Percentiles rank a stretch among this genome's conserved stretches.
phyloP scores from a whole-genome alignment of 2,329 filamentous ascomycete species.

The Claviceps sp. region DNA sequence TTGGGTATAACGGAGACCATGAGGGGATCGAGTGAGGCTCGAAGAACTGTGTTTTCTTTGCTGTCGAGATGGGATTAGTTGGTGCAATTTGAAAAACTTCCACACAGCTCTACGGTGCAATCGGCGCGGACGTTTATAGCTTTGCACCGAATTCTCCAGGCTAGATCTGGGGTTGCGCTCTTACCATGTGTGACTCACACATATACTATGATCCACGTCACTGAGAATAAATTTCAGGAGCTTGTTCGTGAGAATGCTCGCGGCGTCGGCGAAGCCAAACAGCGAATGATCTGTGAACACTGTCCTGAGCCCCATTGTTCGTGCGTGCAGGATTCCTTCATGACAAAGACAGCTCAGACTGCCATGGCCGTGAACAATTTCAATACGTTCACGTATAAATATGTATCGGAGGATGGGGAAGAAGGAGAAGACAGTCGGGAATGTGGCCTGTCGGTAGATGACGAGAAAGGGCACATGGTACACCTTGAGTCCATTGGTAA shows the following conservation, averaged over 20 bases:
- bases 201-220: slow-evolving; percentile 96
- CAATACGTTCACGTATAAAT: slow-evolving; percentile 81
- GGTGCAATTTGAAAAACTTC: neutral
- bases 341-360: slow-evolving; percentile 88
- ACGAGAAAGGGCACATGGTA: slow-evolving; percentile 95
- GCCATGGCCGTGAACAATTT: slow-evolving; percentile 96
- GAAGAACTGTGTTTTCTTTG: slow-evolving; percentile 94
- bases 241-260: slow-evolving; percentile 93
- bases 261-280: slow-evolving; percentile 93
- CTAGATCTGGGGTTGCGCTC: slow-evolving; percentile 9
- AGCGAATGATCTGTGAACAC: slow-evolving; percentile 97
- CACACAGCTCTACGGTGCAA: too few species aligned
- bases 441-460: slow-evolving; percentile 85
- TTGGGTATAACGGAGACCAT: slow-evolving; percentile 99
- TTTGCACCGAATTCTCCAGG: neutral
- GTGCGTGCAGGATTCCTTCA: slow-evolving; percentile 84
- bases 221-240: slow-evolving; percentile 90
- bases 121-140: too few species aligned
- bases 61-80: slow-evolving; percentile 27
- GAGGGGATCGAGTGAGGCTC: slow-evolving; percentile 84
- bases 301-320: slow-evolving; percentile 91
- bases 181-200: slow-evolving; percentile 94
- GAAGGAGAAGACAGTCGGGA: slow-evolving; percentile 96
- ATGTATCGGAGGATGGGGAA: slow-evolving; percentile 98
- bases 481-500: slow-evolving; percentile 96